Conservation (phyloP, 306 rosid genomes). For the Glycyrrhiza uralensis region DNA sequence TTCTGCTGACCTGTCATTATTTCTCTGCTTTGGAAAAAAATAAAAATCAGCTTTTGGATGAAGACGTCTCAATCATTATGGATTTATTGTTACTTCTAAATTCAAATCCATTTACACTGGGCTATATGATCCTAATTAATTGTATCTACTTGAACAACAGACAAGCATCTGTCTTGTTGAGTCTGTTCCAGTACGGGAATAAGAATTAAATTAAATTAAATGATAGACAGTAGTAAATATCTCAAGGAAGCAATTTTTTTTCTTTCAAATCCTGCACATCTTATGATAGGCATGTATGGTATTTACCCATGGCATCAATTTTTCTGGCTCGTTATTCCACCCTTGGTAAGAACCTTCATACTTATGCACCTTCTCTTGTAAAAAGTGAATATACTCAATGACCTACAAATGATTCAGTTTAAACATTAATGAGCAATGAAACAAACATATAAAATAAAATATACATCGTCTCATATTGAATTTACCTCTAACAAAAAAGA, state of each 20-base stretch:
- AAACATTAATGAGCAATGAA: neutral
- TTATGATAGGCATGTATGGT: slow-evolving; percentile 6
- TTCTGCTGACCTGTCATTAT: slow-evolving; percentile 60
- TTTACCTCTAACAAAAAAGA: slow-evolving; percentile 89
- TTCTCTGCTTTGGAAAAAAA: slow-evolving; percentile 48
- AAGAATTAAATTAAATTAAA: neutral
- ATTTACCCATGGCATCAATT: slow-evolving; percentile 77
- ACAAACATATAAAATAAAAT: neutral
- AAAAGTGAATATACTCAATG: slow-evolving; percentile 83
- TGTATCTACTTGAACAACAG: neutral
- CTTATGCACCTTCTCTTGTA: slow-evolving; percentile 84
- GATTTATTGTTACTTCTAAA: slow-evolving; percentile 7
- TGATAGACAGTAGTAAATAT: neutral
- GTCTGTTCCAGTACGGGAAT: neutral
- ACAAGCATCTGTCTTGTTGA: neutral
- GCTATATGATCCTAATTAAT: neutral
- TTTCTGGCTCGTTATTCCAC: slow-evolving; percentile 67
- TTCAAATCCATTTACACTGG: neutral
- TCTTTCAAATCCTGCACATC: slow-evolving; percentile 8
- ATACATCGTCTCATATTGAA: neutral
- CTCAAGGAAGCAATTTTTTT: neutral
- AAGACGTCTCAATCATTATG: neutral
- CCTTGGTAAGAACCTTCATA: slow-evolving; percentile 76
- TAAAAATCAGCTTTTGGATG: slow-evolving; percentile 8
- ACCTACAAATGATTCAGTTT: slow-evolving; percentile 50